Evolutionary conservation across 352 stramenopile species (phyloP).

Genomic region (Phytophthora pisi): DNA sequence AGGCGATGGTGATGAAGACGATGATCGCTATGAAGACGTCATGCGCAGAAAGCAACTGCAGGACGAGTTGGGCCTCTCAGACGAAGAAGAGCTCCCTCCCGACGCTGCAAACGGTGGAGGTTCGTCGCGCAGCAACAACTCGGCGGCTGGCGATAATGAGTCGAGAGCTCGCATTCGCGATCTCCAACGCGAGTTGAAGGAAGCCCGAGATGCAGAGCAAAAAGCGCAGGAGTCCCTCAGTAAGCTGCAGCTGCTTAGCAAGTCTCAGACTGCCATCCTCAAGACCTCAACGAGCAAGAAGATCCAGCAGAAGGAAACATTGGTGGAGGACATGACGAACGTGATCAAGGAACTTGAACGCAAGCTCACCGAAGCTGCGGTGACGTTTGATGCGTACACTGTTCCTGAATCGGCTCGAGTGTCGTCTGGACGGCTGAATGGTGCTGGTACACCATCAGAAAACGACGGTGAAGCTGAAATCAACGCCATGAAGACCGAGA

Average conservation of each 20-base stretch:
- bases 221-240: conserved; percentile 79
- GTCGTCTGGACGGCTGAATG: conserved; percentile 37
- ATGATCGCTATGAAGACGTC: conserved; percentile 45
- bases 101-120: conserved; percentile 6
- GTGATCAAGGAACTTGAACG: conserved; percentile 70
- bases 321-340: conserved; percentile 66
- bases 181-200: conserved; percentile 60
- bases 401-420: conserved; percentile 23
- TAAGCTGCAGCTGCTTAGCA: conserved; percentile 85
- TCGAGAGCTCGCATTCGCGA: conserved; percentile 54
- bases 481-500: conserved; percentile 73
- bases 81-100: conserved; percentile 44
- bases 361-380: conserved; percentile 58
- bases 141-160: conserved; percentile 24
- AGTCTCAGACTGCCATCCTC: conserved; percentile 83
- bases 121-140: conserved; percentile 2
- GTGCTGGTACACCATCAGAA: conserved; percentile 30
- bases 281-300: conserved; percentile 88
- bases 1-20: conserved; percentile 54
- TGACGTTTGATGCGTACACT: conserved; percentile 57
- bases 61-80: conserved; percentile 80
- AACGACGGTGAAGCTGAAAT: conserved; percentile 65
- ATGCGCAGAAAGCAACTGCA: conserved; percentile 60
- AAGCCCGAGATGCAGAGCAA: conserved; percentile 69
- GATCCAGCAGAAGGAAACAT: conserved; percentile 65